Conservation (phyloP, 805 yeast genomes). For the Starmerella roubikii region DNA sequence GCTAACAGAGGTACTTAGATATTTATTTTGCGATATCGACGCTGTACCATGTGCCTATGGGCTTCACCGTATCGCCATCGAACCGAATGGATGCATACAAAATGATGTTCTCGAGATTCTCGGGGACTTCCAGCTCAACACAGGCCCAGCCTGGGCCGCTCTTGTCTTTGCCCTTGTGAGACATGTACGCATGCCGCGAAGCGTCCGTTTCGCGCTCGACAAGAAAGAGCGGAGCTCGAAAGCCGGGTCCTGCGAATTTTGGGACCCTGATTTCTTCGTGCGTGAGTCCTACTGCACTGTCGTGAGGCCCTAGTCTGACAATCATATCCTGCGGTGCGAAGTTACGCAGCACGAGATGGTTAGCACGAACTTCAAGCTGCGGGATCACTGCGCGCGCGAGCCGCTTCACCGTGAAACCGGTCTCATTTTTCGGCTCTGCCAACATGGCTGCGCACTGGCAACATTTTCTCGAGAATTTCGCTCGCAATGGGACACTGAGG, state of each 20-base stretch:
- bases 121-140: constrained; percentile 5
- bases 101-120: neutral
- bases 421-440: constrained; percentile 24
- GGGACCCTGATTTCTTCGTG: constrained; percentile 19
- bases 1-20: too few species aligned
- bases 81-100: neutral
- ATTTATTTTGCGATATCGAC: too few species aligned
- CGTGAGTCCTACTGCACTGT: constrained; percentile 2
- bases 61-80: neutral
- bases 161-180: constrained; percentile 9
- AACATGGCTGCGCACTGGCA: constrained; percentile 25
- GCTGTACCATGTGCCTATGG: constrained; percentile 3
- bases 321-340: constrained; percentile 9
- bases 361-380: constrained; percentile 4
- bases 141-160: constrained; percentile 25
- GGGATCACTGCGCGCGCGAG: constrained; percentile 24
- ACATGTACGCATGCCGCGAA: constrained; percentile 22
- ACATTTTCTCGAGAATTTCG: constrained; percentile 23
- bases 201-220: constrained; percentile 21
- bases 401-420: constrained; percentile 16
- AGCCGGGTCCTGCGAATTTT: constrained; percentile 1
- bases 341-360: constrained; percentile 18
- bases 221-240: constrained; percentile 19
- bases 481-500: constrained; percentile 19
- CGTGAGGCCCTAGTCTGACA: constrained; percentile 12